Evolutionary conservation across 345 rosid genomes (phyloP).

Genomic region (Hibiscus mutabilis): DNA sequence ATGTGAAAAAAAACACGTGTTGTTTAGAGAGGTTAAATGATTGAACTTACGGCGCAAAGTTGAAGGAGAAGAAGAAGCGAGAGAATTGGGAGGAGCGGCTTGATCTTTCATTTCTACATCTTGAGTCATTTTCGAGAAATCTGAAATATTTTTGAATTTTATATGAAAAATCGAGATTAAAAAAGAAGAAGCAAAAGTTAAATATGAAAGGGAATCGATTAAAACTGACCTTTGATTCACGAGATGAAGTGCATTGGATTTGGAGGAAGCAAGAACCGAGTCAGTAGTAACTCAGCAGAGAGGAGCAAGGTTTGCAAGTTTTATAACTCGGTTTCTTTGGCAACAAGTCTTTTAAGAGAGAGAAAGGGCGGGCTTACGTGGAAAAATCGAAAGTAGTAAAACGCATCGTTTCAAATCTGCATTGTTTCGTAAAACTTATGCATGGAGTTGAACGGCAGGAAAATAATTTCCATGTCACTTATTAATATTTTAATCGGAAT

Average conservation of each 20-base stretch:
- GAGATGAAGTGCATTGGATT: background rate
- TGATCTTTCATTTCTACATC: conserved; percentile 30
- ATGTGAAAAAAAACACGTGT: background rate
- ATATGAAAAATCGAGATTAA: background rate
- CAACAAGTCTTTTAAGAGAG: too few species aligned
- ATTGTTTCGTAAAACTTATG: too few species aligned
- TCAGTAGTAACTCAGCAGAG: too few species aligned
- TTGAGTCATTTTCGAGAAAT: conserved; percentile 20
- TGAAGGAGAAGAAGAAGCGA: conserved; percentile 20
- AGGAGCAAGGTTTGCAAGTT: too few species aligned
- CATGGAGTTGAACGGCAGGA: too few species aligned
- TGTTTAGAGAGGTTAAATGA: background rate
- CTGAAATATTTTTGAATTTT: background rate
- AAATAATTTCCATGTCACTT: too few species aligned
- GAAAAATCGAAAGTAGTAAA: too few species aligned
- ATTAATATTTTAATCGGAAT: too few species aligned
- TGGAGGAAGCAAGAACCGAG: background rate
- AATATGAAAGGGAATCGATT: background rate
- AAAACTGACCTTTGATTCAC: background rate
- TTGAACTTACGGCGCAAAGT: conserved; percentile 22
- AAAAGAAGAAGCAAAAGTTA: background rate
- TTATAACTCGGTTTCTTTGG: too few species aligned
- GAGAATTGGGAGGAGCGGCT: conserved; percentile 19
- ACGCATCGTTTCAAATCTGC: background rate
- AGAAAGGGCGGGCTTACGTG: too few species aligned